Base-by-base conservation (phyloP, 139 green algal species). In the Coccomyxa sp. region DNA sequence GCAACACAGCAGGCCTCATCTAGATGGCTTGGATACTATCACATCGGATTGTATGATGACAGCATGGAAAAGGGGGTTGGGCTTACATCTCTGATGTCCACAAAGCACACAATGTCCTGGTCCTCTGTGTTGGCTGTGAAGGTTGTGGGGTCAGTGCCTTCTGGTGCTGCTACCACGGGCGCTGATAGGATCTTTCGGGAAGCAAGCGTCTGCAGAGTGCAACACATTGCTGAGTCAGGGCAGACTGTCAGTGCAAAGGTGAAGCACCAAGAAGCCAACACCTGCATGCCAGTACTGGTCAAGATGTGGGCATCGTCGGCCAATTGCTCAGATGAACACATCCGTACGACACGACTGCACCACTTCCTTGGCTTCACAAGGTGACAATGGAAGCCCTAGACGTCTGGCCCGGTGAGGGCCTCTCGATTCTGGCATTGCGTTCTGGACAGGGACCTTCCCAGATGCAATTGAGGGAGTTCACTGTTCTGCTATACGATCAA, bases 31-130 rank as follows among this genome's bases (percentile, higher is more conserved):
- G 58, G 10, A 39, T 54, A n/a, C n/a, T n/a, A 71, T 39, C 22
- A 39, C 41, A 31, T 34, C 2, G 12, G 27, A 22, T 0, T 33
- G 82, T 68, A 38, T 88, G 84, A 73, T 76, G 86, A 79, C 33
- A 93, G n/a, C n/a, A n/a, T n/a, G n/a, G n/a, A n/a, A n/a, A n/a
- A n/a, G 73, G 80, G 91, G 93, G 55, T 75, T 87, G 50, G 70
- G 85, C 7, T 93, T 80, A 94, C 78, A 74, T 94, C 89, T 18
- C 90, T 81, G 41, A 94, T 87, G 72, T 93, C 90, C 12, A 94
- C 80, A 73, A 93, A 94, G 6, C 90, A 87, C 27, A 82, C 68
- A 14, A 89, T 69, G 14, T 87, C 74, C 50, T 82, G 72, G 36
- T 44, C 68, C 75, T 73, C 7, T 78, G 73, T 71, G 68, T 16